Base-by-base conservation (phyloP, 305 asterid genomes). In the Caryopteris hybrid region DNA sequence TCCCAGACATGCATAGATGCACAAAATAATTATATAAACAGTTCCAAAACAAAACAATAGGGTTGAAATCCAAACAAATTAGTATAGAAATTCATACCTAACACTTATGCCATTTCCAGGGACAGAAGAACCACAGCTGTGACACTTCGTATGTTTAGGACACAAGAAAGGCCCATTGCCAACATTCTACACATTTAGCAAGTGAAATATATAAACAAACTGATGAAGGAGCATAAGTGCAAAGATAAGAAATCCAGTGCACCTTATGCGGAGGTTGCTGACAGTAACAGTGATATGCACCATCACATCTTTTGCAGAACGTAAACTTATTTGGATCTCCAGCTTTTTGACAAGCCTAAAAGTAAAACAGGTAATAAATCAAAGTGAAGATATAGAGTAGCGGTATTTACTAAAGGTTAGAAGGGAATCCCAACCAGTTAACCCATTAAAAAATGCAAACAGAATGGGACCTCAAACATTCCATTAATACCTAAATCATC, bases 251-350 rank as follows among this genome's bases (percentile, higher is more conserved):
- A 68, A 71, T 53, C 41, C 17, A 78, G 64, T 88, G 64, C 61
- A 80, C 85, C 88, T 83, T 83, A 72, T 83, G 88, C 41, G 88
- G 88, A 78, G 97, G 99, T 68, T 93, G 97, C 78, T 88, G 95
- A 68, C 99, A 93, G 83, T 93, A 87, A 76, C 97, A 93, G 61
- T 93, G 98, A 66, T 73, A 79, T 65, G 99, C 99, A 64, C 84
- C 95, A 84, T 95, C 99, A 60, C 99, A 95, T 75, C 98, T 91
- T 83, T 87, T 91, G 84, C 98, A 95, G 74, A 91, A 95, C 96
- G 85, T 83, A 73, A 91, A 85, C 76, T 91, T 91, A 70, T 78
- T 85, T 52, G 98, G 92, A 78, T 91, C 99, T 74, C 99, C 99
- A 67, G 96, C 83, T 85, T 79, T 83, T 58, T 80, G 80, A 72